Evolutionary conservation across 23 red algal species (phyloP).

Genomic region (Gracilariopsis chorda): DNA sequence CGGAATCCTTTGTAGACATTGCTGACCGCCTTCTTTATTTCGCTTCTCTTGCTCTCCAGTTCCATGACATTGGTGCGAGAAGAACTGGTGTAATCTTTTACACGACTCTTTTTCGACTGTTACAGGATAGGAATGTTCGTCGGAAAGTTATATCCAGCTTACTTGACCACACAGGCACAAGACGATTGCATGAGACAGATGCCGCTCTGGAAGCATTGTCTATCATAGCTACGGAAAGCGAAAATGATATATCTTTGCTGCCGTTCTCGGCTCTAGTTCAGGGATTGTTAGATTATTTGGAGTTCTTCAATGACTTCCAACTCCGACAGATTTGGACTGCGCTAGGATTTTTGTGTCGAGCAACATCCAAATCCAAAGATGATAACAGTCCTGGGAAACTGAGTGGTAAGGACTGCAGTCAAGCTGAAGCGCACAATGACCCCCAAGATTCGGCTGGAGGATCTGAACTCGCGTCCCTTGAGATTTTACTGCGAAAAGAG

Average conservation of each 20-base stretch:
- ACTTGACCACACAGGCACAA: slow-evolving; percentile 56
- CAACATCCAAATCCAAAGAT: neutral
- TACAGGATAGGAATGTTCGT: neutral
- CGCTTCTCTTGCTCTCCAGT: slow-evolving; percentile 6
- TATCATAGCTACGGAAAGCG: slow-evolving; percentile 23
- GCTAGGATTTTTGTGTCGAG: slow-evolving; percentile 36
- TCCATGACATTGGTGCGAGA: slow-evolving; percentile 15
- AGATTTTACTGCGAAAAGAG: slow-evolving; percentile 71
- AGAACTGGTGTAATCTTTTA: slow-evolving; percentile 37
- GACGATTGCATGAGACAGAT: slow-evolving; percentile 20
- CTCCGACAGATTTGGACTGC: slow-evolving; percentile 56
- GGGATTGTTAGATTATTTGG: slow-evolving; percentile 64
- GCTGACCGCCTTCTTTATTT: slow-evolving; percentile 1
- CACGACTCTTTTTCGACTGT: slow-evolving; percentile 38
- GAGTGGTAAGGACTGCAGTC: neutral
- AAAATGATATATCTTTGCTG: slow-evolving; percentile 25
- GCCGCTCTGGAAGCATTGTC: slow-evolving; percentile 58
- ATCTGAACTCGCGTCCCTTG: slow-evolving; percentile 39
- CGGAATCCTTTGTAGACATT: slow-evolving; percentile 18
- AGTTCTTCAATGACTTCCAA: slow-evolving; percentile 59
- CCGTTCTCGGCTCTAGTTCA: slow-evolving; percentile 51
- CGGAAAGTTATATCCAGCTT: slow-evolving; percentile 46
- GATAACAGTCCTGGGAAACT: neutral
- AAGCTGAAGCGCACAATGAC: neutral
- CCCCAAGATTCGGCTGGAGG: neutral